A percentile compares a stretch with the other conserved stretches of the same genome.
Evolutionary conservation across 192 early-diverging fungal species (phyloP).

Genomic region (Glomus cerebriforme): DNA sequence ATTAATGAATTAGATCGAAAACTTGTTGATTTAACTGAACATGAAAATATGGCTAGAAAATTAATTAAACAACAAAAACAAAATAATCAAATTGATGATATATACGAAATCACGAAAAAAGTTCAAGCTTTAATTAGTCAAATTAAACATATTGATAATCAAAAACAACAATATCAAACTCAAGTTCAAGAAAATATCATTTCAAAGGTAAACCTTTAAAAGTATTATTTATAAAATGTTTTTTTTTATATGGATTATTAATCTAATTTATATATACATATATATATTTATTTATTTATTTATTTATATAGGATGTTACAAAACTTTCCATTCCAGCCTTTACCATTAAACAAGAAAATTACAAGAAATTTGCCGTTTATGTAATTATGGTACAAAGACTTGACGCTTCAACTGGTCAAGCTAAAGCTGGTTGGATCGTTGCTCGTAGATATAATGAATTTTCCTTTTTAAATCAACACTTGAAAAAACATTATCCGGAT

Average conservation of each 20-base stretch:
- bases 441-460: constrained; percentile 3
- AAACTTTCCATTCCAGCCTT: not conserved
- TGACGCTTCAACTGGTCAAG: not conserved
- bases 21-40: not conserved
- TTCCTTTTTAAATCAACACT: not conserved
- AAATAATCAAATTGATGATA: not conserved
- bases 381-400: not conserved
- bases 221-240: not conserved
- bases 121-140: not conserved
- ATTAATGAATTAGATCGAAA: not conserved
- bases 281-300: not conserved
- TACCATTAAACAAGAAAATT: not conserved
- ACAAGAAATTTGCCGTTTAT: not conserved
- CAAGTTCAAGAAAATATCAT: not conserved
- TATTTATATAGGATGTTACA: not conserved
- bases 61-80: not conserved
- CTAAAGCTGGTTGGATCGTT: constrained; percentile 6
- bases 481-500: not conserved
- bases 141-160: not conserved
- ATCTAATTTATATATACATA: too few species aligned
- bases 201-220: constrained; percentile 5
- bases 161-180: not conserved
- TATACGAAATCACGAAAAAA: not conserved
- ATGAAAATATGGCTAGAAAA: not conserved
- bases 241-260: too few species aligned